Evolutionary conservation across 2,329 filamentous ascomycete species (phyloP).

Genomic region (Colletotrichum magnum): DNA sequence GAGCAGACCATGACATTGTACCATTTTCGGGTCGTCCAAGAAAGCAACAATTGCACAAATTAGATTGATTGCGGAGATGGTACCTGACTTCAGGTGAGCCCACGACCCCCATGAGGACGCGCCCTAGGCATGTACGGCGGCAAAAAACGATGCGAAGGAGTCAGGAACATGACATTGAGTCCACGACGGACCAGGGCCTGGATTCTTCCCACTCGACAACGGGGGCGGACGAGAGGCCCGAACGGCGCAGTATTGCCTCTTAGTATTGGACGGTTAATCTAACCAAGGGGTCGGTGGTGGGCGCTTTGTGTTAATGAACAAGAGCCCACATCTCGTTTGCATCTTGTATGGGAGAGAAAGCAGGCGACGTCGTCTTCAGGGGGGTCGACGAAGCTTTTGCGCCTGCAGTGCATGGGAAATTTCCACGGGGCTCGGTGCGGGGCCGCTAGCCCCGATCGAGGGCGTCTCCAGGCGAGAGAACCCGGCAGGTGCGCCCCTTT

Average conservation of each 20-base stretch:
- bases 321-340: constrained; percentile 36
- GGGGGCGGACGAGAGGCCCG: neutral
- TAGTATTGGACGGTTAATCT: constrained; percentile 15
- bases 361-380: constrained; percentile 10
- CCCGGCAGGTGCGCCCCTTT: constrained; percentile 30
- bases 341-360: constrained; percentile 34
- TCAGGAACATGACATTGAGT: neutral
- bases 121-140: constrained; percentile 22
- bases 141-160: constrained; percentile 22
- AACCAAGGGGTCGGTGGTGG: constrained; percentile 25
- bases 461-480: constrained; percentile 8
- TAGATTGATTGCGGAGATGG: constrained; percentile 37
- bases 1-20: constrained; percentile 19
- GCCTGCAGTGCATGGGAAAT: constrained; percentile 30
- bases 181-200: constrained; percentile 19
- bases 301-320: constrained; percentile 33
- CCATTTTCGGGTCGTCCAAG: neutral
- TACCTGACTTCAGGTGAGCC: constrained; percentile 41
- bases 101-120: constrained; percentile 31
- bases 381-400: constrained; percentile 17
- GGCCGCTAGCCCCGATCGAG: constrained; percentile 27
- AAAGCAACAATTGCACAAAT: constrained; percentile 2
- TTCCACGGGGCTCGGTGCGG: constrained; percentile 31
- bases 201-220: constrained; percentile 1
- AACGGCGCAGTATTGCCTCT: too few relatives aligned